Conservation (phyloP, 2,329 filamentous ascomycete species). For the Phialophora expanda region DNA sequence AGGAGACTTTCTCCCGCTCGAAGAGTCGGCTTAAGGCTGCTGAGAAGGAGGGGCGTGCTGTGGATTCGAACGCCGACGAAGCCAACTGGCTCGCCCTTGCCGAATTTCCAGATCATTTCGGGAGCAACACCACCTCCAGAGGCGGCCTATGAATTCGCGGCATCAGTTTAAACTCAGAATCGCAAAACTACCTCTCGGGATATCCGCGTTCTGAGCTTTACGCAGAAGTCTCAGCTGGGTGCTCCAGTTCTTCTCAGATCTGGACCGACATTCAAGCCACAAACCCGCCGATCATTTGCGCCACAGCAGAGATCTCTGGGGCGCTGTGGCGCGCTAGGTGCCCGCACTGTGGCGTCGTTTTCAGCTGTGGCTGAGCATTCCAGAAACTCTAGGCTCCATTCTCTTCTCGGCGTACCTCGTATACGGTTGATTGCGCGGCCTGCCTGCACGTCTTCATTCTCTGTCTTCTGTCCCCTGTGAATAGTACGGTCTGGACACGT, state of each 20-base stretch:
- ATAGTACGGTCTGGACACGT: not conserved
- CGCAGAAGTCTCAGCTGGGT: not conserved
- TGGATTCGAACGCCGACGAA: not conserved
- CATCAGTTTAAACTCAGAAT: not conserved
- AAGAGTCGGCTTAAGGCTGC: not conserved
- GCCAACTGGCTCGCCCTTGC: not conserved
- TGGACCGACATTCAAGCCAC: constrained; percentile 9
- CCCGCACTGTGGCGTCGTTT: not conserved
- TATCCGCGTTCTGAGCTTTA: constrained; percentile 2
- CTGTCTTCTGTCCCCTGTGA: not conserved
- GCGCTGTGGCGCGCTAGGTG: not conserved
- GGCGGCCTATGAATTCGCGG: not conserved
- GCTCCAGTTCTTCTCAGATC: not conserved
- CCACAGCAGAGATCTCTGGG: not conserved
- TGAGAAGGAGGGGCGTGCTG: not conserved
- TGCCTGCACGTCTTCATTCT: not conserved
- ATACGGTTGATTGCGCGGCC: constrained; percentile 3
- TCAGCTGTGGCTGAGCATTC: not conserved
- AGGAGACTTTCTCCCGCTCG: not conserved
- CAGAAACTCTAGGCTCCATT: not conserved
- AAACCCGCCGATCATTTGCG: not conserved
- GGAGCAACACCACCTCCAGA: not conserved
- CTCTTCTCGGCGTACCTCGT: not conserved
- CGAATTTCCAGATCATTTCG: not conserved
- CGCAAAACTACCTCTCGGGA: not conserved